Conservation (phyloP, 352 stramenopile species). For the Pythium volutum region DNA sequence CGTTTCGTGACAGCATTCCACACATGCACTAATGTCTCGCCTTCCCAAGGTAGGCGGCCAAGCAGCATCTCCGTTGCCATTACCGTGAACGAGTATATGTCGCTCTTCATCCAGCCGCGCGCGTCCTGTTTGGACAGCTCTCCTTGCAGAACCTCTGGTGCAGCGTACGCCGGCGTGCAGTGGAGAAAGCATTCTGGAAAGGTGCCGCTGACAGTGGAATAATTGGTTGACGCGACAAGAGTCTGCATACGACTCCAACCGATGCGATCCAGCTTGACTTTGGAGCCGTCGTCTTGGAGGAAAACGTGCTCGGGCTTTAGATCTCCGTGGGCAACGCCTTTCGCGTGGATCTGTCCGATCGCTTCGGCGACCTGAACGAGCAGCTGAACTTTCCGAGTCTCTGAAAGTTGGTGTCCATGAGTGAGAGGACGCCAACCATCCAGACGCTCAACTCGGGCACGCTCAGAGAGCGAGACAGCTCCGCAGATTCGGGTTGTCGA, state of each 20-base stretch:
- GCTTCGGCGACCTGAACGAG: conserved; percentile 1
- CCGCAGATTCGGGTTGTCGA: background rate
- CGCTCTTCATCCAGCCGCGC: conserved; percentile 2
- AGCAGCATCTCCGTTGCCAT: background rate
- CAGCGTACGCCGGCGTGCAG: conserved; percentile 12
- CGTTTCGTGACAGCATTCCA: conserved; percentile 5
- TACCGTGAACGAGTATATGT: conserved; percentile 5
- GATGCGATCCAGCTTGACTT: background rate
- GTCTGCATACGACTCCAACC: background rate
- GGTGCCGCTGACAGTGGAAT: background rate
- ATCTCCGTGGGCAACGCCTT: conserved; percentile 2
- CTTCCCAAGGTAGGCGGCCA: conserved; percentile 4
- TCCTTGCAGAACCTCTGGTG: conserved; percentile 8
- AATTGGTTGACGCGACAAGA: background rate
- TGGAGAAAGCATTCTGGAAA: conserved; percentile 8
- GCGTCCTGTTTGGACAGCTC: background rate
- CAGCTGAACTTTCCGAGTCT: background rate
- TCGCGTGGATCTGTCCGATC: background rate
- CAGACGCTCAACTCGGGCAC: background rate
- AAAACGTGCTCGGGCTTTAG: background rate
- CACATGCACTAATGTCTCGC: conserved; percentile 5
- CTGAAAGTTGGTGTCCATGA: background rate
- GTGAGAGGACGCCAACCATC: background rate
- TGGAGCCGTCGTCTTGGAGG: background rate
- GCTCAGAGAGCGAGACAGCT: background rate